A percentile compares a stretch with the other conserved stretches of the same genome.
Conservation (phyloP, 441 rosid genomes). For the Jatropha podagrica region DNA sequence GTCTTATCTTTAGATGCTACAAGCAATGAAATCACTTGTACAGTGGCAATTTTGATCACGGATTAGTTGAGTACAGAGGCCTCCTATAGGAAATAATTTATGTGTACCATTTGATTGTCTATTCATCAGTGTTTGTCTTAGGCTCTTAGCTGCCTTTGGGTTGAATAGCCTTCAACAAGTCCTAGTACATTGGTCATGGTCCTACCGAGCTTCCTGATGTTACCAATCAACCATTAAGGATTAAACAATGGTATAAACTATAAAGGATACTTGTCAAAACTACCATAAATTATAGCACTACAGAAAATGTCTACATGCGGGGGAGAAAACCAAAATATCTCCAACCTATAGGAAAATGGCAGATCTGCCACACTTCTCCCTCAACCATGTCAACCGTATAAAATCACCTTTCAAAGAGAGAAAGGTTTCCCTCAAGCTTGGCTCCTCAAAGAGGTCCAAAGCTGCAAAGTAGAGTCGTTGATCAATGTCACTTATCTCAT, state of each 20-base stretch:
- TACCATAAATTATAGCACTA: not conserved
- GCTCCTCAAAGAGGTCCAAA: constrained; percentile 67
- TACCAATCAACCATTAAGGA: no score
- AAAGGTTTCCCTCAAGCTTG: constrained; percentile 56
- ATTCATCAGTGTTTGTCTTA: no score
- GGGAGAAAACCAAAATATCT: not conserved
- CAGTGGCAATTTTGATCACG: no score
- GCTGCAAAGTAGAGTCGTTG: constrained; percentile 57
- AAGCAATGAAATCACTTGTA: no score
- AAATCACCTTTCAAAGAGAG: constrained; percentile 45
- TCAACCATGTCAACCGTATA: constrained; percentile 55
- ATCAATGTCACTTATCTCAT: constrained; percentile 53
- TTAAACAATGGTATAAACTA: not conserved
- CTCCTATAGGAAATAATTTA: no score
- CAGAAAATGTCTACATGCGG: not conserved
- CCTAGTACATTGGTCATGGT: no score
- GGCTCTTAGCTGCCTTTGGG: no score
- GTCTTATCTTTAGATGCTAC: no score
- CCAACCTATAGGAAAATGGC: constrained; percentile 16
- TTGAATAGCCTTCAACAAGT: no score
- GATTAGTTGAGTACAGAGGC: no score
- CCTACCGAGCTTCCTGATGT: no score
- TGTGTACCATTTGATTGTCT: no score
- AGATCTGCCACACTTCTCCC: constrained; percentile 43
- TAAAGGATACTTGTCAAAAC: not conserved